Conservation (phyloP, 2,329 filamentous ascomycete species). For the Diaporthe ilicicola region DNA sequence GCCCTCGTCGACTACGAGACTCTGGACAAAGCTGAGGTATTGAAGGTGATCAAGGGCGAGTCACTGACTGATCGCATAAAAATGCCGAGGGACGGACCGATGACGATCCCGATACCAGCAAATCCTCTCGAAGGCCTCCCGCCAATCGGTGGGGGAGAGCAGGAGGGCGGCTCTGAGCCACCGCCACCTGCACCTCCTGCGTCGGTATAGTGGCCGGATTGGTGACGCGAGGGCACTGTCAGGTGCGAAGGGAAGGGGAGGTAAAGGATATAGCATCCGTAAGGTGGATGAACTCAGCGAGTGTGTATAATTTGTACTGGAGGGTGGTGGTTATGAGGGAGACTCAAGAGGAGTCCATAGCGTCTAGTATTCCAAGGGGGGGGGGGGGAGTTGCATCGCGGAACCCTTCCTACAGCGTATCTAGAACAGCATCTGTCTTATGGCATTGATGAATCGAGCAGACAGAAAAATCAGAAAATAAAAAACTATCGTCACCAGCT, state of each 20-base stretch:
- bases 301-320: conserved; percentile 19
- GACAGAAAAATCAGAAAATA: neutral
- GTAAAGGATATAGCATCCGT: neutral
- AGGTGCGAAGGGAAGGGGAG: neutral
- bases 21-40: conserved; percentile 86
- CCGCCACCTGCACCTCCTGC: conserved; percentile 31
- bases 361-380: neutral
- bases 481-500: neutral
- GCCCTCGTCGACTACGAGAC: conserved; percentile 96
- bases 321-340: neutral
- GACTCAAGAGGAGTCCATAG: neutral
- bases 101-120: conserved; percentile 68
- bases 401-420: conserved; percentile 20
- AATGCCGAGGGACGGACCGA: conserved; percentile 62
- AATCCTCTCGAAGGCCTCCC: conserved; percentile 34
- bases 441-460: conserved; percentile 13
- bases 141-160: conserved; percentile 27
- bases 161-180: conserved; percentile 28
- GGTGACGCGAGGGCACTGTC: neutral
- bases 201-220: conserved; percentile 2
- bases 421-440: conserved; percentile 13
- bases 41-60: conserved; percentile 88
- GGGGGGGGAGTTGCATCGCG: neutral
- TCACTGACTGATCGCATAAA: conserved; percentile 75
- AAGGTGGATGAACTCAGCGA: neutral